Base-by-base conservation (phyloP, 768 basidiomycete genomes). In the Psilocybe cubensis region DNA sequence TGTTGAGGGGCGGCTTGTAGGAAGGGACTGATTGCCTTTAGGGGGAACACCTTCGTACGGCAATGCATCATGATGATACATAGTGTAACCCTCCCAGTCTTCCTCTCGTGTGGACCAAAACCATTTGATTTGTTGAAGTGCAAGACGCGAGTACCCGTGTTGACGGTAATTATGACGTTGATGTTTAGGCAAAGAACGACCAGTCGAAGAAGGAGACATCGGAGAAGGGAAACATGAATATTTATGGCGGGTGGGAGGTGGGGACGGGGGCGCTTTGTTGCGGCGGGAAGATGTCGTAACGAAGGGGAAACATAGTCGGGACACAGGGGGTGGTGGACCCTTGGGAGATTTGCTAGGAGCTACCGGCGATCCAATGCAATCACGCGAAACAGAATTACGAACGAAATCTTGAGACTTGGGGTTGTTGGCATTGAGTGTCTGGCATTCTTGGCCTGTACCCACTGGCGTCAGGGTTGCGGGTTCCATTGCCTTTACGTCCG, bases 111-210 rank as follows among this genome's bases (percentile, higher is more conserved):
- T 66, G 33, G 74, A 72, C 88, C 88, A 90, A 61, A 90, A 79
- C 68, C 72, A 81, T 65, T 87, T 89, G 61, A 82, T 69, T 63
- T 87, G 80, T 12, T 76, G 71, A 31, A 90, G 77, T 1, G 84
- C 83, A 57, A 79, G 81, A 17, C 82, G 81, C 11, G 88, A 89
- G 60, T 85, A 78, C 1, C 88, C 88, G 64, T 83, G 88, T 58
- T 90, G 77, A 5, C 67, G 65, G 60, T 83, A 84, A 28, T 70
- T 65, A 59, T 80, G 80, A 24, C 80, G 79, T 38, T 71, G 70
- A 52, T 60, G 63, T 49, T 64, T 56, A 64, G 62, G 58, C 61
- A 69, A 50, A 28, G 72, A 72, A 12, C 60, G 61, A 38, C 54
- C 53, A 45, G 61, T 42, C 38, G 60, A 47, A 31, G 45, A 57